Evolutionary conservation across 2,329 filamentous ascomycete species (phyloP).

Genomic region (Aspergillus quadrilineatus): DNA sequence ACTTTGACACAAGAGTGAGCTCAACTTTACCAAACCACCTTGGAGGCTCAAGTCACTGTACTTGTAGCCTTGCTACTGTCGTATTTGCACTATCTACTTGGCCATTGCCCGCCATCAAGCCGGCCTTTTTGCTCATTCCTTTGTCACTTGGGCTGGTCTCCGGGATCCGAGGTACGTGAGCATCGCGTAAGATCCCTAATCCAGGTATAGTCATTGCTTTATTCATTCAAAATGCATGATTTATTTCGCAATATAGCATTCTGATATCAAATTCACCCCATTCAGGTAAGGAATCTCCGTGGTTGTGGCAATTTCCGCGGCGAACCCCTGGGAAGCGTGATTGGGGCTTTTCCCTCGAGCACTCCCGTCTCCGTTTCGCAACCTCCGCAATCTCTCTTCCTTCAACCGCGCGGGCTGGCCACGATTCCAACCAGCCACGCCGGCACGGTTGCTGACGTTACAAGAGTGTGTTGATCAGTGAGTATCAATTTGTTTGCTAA

Average conservation of each 20-base stretch:
- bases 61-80: neutral
- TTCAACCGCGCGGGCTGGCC: constrained; percentile 34
- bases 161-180: constrained; percentile 1
- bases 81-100: neutral
- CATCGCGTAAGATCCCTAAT: constrained; percentile 9
- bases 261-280: constrained; percentile 4
- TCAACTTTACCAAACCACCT: neutral
- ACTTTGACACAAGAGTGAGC: neutral
- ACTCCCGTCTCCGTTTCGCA: constrained; percentile 21
- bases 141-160: constrained; percentile 4
- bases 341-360: constrained; percentile 28
- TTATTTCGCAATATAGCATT: neutral
- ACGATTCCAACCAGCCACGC: constrained; percentile 32
- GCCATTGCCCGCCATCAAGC: neutral
- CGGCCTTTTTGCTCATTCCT: neutral
- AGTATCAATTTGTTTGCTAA: constrained; percentile 14
- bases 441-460: constrained; percentile 30
- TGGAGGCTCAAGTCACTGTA: neutral
- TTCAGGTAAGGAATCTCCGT: constrained; percentile 15
- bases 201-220: constrained; percentile 3
- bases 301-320: constrained; percentile 21
- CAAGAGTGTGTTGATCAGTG: constrained; percentile 25
- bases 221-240: neutral
- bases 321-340: constrained; percentile 28
- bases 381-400: constrained; percentile 29